A percentile compares a stretch with the other conserved stretches of the same genome.
Conservation (phyloP, 169 alveolate genomes). For the Perkinsus marinus region DNA sequence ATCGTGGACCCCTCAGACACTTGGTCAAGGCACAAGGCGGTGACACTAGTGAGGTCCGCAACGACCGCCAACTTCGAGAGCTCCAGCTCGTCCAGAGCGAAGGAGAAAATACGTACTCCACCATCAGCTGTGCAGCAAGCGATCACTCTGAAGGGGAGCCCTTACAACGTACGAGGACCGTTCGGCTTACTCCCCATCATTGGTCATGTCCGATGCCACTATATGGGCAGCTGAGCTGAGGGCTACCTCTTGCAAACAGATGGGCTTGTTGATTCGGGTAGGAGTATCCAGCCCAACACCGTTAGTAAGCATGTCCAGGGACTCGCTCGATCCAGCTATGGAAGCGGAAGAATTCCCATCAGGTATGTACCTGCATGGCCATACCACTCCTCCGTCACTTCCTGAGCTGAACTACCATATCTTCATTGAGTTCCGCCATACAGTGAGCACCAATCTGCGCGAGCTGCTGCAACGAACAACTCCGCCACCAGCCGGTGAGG, state of each 20-base stretch:
- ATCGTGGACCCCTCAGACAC: background rate
- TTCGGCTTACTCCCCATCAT: background rate
- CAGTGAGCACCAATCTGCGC: background rate
- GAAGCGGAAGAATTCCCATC: background rate
- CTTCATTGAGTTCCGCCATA: background rate
- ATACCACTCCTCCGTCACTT: background rate
- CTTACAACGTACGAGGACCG: background rate
- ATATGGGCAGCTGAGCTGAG: background rate
- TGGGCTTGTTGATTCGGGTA: background rate
- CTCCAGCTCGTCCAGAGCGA: background rate
- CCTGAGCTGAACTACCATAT: background rate
- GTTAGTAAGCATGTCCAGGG: background rate
- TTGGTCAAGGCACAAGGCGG: background rate
- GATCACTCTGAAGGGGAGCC: background rate
- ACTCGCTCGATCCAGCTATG: background rate
- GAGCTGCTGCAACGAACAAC: background rate
- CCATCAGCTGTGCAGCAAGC: background rate
- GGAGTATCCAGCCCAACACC: background rate
- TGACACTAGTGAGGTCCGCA: background rate
- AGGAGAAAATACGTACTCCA: background rate
- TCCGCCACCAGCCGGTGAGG: background rate
- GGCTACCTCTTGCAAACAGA: background rate
- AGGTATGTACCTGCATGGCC: background rate
- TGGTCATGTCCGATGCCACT: background rate
- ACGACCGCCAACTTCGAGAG: background rate